A percentile compares a stretch with the other conserved stretches of the same genome.
These are phyloP conservation scores for Celoporthe dispersa DNA, from an alignment of 2,329 filamentous ascomycete species.

Conservation along the genomic window DNA sequence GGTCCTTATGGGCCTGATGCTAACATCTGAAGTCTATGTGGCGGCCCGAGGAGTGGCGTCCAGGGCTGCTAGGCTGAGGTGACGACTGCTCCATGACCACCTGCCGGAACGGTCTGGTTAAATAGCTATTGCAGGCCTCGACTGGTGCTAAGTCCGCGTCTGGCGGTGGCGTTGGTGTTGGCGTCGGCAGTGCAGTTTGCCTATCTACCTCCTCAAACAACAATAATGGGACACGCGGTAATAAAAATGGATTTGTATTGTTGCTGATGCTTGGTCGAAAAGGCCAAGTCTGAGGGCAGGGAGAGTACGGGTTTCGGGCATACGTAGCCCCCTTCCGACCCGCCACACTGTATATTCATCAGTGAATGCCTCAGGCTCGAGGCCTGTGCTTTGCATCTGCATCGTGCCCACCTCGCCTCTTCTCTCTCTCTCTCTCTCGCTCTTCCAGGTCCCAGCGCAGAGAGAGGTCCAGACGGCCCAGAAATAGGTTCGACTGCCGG, in stretches of 20 bases:
- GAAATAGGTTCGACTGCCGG: neutral
- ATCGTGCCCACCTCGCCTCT: neutral
- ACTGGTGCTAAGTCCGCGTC: too few species aligned
- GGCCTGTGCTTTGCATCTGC: neutral
- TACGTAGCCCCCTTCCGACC: neutral
- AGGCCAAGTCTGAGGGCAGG: too few species aligned
- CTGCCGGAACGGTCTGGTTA: neutral
- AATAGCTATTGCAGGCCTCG: neutral
- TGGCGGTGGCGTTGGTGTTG: too few species aligned
- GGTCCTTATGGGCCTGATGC: too few species aligned
- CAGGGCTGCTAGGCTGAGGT: neutral
- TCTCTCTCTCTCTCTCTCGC: neutral
- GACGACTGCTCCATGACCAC: neutral
- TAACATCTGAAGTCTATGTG: neutral
- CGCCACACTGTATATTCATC: neutral
- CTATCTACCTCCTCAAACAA: too few species aligned
- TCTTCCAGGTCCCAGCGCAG: neutral
- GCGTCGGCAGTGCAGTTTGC: too few species aligned
- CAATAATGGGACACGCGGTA: too few species aligned
- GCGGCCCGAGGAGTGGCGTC: neutral
- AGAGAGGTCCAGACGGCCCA: neutral
- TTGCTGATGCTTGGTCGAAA: too few species aligned
- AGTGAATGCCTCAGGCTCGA: neutral
- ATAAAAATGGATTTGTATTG: too few species aligned
- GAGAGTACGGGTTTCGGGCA: neutral